A percentile compares a stretch with the other conserved stretches of the same genome.
phyloP scores from a whole-genome alignment of 345 rosid genomes.

The Eucalyptus lansdowneana region DNA sequence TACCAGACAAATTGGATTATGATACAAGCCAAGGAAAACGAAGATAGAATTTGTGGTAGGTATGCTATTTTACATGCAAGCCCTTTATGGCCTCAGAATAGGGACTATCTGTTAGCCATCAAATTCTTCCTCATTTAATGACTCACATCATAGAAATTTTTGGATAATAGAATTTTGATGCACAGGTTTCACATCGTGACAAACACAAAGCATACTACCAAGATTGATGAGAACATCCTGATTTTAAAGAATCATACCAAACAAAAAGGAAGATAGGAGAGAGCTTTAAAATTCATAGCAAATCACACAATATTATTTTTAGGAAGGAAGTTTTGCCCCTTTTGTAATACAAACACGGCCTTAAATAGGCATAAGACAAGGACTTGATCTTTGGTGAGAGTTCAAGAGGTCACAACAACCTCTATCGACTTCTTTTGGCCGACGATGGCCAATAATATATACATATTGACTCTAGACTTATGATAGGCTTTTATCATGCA shows the following conservation, averaged over 20 bases:
- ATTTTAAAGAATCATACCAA: background rate
- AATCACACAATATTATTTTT: too few species aligned
- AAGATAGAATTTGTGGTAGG: background rate
- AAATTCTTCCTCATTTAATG: too few species aligned
- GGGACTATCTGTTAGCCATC: background rate
- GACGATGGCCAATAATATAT: too few species aligned
- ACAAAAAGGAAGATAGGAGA: fast-evolving
- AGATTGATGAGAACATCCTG: too few species aligned
- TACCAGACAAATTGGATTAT: background rate
- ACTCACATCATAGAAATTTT: too few species aligned
- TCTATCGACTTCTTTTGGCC: too few species aligned
- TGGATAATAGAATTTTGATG: background rate
- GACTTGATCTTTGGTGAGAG: too few species aligned
- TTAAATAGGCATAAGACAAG: too few species aligned
- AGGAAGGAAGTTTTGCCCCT: fast-evolving
- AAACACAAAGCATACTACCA: background rate
- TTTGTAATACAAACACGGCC: too few species aligned
- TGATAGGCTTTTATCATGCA: too few species aligned
- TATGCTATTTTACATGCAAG: background rate
- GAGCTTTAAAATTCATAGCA: background rate
- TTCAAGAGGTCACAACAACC: too few species aligned
- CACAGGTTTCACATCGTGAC: background rate
- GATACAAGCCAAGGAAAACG: background rate
- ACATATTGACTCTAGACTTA: too few species aligned
- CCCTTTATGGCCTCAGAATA: background rate